These are phyloP conservation scores for Fraxinus albicans DNA, from an alignment of 305 asterid species.

Conservation along the genomic window DNA sequence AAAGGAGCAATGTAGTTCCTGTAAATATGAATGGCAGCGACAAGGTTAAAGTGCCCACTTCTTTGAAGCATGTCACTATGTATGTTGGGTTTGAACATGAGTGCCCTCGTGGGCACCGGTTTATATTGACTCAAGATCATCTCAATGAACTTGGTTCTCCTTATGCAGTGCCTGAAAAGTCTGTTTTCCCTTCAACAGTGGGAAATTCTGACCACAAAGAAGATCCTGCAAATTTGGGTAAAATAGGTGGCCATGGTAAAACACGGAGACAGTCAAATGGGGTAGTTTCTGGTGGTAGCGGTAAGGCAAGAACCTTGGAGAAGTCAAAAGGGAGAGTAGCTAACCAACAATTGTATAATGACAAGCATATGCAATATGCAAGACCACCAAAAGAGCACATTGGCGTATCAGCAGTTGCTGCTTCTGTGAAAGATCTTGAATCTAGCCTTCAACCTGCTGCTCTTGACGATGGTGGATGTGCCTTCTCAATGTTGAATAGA, in stretches of 20 bases:
- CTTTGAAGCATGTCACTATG: conserved; percentile 41
- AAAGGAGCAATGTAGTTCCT: conserved; percentile 43
- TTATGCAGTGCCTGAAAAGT: conserved; percentile 58
- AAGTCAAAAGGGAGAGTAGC: conserved; percentile 56
- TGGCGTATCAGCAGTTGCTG: conserved; percentile 29
- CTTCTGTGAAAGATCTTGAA: conserved; percentile 44
- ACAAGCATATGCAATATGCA: conserved; percentile 44
- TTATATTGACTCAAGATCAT: conserved; percentile 69
- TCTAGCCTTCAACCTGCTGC: conserved; percentile 41
- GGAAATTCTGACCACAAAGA: conserved; percentile 50
- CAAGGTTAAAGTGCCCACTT: conserved; percentile 34
- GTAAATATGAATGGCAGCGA: conserved; percentile 28
- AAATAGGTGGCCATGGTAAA: conserved; percentile 57
- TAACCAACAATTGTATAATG: conserved; percentile 37
- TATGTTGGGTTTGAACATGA: conserved; percentile 90
- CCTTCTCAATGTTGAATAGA: conserved; percentile 58
- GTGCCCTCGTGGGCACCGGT: conserved; percentile 93
- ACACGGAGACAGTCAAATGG: conserved; percentile 66
- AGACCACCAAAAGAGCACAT: conserved; percentile 46
- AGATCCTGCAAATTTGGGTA: conserved; percentile 50
- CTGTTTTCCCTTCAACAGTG: conserved; percentile 31
- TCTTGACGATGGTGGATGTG: conserved; percentile 49
- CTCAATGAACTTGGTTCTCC: conserved; percentile 70
- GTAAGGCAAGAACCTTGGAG: conserved; percentile 48
- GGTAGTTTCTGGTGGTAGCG: conserved; percentile 34